phyloP scores from a whole-genome alignment of 495 filamentous ascomycete genomes.

The Tricharina praecox region DNA sequence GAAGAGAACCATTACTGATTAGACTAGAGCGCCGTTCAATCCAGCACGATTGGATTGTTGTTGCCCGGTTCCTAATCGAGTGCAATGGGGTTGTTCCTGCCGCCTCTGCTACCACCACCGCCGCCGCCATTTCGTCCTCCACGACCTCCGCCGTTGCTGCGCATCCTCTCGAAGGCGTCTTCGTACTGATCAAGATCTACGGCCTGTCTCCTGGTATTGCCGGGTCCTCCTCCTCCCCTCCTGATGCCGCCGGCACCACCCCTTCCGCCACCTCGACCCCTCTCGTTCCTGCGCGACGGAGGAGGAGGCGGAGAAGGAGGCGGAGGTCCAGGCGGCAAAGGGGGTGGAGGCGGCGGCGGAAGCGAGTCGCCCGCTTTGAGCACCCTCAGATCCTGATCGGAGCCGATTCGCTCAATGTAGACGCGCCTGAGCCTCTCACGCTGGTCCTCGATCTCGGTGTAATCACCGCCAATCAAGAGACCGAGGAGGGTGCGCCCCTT shows the following conservation, averaged over 20 bases:
- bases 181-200: neutral
- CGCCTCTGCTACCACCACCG: neutral
- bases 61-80: too few species aligned
- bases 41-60: too few species aligned
- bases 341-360: conserved; percentile 2
- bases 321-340: neutral
- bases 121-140: neutral
- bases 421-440: conserved; percentile 36
- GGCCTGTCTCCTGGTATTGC: neutral
- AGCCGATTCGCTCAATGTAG: conserved; percentile 33
- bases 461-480: conserved; percentile 53
- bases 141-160: neutral
- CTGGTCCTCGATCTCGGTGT: conserved; percentile 48
- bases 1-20: too few species aligned
- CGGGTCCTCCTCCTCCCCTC: neutral
- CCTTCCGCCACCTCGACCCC: neutral
- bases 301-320: neutral
- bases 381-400: conserved; percentile 2
- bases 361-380: neutral
- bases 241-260: neutral
- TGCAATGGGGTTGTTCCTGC: conserved; percentile 2
- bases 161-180: conserved; percentile 1
- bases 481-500: conserved; percentile 43
- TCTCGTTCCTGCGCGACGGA: neutral
- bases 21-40: too few species aligned